phyloP scores from a whole-genome alignment of 2,329 filamentous ascomycete genomes.

The Blumeriella jaapii region DNA sequence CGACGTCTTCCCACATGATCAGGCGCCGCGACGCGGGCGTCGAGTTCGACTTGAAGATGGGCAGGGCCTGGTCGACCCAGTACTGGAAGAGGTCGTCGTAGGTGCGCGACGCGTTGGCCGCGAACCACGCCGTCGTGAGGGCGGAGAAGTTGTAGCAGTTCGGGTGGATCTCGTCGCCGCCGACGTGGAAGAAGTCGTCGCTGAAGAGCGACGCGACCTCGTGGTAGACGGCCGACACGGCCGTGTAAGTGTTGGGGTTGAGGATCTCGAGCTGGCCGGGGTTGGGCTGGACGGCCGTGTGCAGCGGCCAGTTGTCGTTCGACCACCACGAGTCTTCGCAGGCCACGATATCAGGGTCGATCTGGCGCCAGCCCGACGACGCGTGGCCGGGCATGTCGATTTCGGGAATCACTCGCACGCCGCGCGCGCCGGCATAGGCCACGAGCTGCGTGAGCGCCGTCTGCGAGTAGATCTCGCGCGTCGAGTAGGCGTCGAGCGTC shows the following conservation, averaged over 20 bases:
- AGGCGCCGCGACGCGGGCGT: conserved; percentile 39
- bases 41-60: conserved; percentile 43
- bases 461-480: conserved; percentile 53
- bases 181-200: conserved; percentile 72
- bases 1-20: conserved; percentile 79
- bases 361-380: conserved; percentile 45
- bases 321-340: conserved; percentile 49
- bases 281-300: conserved; percentile 49
- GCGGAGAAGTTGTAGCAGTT: conserved; percentile 47
- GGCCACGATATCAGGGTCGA: conserved; percentile 53
- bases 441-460: conserved; percentile 55
- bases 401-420: conserved; percentile 60
- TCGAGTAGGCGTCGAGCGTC: conserved; percentile 61
- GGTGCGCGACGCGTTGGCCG: conserved; percentile 58
- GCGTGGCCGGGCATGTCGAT: conserved; percentile 74
- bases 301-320: conserved; percentile 46
- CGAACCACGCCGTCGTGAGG: conserved; percentile 45
- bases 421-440: conserved; percentile 54
- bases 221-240: conserved; percentile 42
- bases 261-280: conserved; percentile 55
- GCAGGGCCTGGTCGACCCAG: conserved; percentile 52
- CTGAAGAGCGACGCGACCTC: conserved; percentile 62
- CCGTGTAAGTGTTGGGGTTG: conserved; percentile 56
- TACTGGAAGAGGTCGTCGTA: conserved; percentile 59
- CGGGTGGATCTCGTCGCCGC: conserved; percentile 61